Conservation (phyloP, 805 yeast genomes). For the Saccharomycopsis babjevae region DNA sequence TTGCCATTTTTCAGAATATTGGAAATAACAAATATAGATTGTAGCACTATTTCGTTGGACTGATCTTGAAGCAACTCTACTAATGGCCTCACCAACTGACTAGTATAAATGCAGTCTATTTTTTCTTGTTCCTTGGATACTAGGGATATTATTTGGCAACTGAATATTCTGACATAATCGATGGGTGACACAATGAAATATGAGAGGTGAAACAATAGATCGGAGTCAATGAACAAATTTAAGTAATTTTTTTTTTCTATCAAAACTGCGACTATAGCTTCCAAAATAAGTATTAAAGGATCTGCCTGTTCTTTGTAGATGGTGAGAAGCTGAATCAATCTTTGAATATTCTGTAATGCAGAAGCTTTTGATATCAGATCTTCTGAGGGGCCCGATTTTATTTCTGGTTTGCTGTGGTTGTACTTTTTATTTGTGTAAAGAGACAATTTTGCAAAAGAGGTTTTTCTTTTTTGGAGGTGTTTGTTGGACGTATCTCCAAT, state of each 20-base stretch:
- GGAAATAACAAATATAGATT: conserved; percentile 17
- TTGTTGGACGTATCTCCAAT: neutral
- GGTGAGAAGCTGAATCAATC: conserved; percentile 10
- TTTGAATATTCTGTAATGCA: neutral
- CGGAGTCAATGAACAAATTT: conserved; percentile 7
- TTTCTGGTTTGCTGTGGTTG: neutral
- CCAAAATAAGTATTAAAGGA: conserved; percentile 9
- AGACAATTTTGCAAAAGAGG: neutral
- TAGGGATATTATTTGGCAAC: conserved; percentile 15
- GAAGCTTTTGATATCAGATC: neutral
- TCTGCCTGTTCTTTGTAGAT: conserved; percentile 12
- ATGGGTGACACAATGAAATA: conserved; percentile 8
- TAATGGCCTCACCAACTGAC: conserved; percentile 13
- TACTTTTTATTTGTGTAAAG: neutral
- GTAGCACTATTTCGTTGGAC: conserved; percentile 17
- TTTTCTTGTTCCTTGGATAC: conserved; percentile 15
- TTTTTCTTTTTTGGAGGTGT: neutral
- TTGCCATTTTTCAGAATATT: conserved; percentile 15
- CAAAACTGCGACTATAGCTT: conserved; percentile 14
- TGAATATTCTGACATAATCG: conserved; percentile 14
- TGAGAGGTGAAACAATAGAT: conserved; percentile 9
- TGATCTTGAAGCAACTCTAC: conserved; percentile 16
- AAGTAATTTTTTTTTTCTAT: conserved; percentile 15
- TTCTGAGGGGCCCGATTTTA: neutral
- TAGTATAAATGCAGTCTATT: conserved; percentile 9